Percentiles rank a stretch among this genome's conserved stretches.
phyloP scores from a whole-genome alignment of 2,329 filamentous ascomycete genomes.

The Sporothrix brasiliensis region DNA sequence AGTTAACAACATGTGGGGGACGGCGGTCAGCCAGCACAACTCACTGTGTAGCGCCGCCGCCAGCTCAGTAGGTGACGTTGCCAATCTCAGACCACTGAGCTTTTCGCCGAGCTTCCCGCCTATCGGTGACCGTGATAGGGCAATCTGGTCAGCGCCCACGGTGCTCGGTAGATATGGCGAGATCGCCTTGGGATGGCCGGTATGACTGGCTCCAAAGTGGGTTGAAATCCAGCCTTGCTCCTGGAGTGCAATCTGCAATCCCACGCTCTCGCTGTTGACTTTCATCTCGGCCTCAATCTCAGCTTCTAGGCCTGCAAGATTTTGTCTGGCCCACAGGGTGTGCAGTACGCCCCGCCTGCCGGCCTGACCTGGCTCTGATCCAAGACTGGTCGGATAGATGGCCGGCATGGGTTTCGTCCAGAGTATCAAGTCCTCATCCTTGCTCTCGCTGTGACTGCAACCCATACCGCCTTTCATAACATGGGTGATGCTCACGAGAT shows the following conservation, averaged over 20 bases:
- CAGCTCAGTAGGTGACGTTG: slow-evolving; percentile 70
- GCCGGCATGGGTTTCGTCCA: slow-evolving; percentile 79
- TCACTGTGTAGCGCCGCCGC: slow-evolving; percentile 57
- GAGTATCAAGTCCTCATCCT: slow-evolving; percentile 50
- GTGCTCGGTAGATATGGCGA: slow-evolving; percentile 34
- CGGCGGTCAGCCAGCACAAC: slow-evolving; percentile 29
- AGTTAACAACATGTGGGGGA: too few relatives aligned
- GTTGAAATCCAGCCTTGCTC: slow-evolving; percentile 85
- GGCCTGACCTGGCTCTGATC: slow-evolving; percentile 64
- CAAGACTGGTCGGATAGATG: slow-evolving; percentile 78
- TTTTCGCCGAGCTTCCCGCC: slow-evolving; percentile 76
- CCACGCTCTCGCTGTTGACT: slow-evolving; percentile 78
- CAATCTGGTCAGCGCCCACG: slow-evolving; percentile 47
- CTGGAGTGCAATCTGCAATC: slow-evolving; percentile 78
- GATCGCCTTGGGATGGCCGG: slow-evolving; percentile 35
- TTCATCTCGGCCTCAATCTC: slow-evolving; percentile 77
- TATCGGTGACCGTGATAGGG: slow-evolving; percentile 62
- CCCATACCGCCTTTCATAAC: slow-evolving; percentile 28
- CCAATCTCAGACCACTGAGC: slow-evolving; percentile 75
- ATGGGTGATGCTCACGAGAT: slow-evolving; percentile 68
- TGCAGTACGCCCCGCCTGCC: slow-evolving; percentile 83
- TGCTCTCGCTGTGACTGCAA: background rate
- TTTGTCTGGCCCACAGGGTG: slow-evolving; percentile 86
- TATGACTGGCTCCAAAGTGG: slow-evolving; percentile 68
- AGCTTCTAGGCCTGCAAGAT: slow-evolving; percentile 71